phyloP scores from a whole-genome alignment of 2,329 filamentous ascomycete species.

The Exserohilum turcica region DNA sequence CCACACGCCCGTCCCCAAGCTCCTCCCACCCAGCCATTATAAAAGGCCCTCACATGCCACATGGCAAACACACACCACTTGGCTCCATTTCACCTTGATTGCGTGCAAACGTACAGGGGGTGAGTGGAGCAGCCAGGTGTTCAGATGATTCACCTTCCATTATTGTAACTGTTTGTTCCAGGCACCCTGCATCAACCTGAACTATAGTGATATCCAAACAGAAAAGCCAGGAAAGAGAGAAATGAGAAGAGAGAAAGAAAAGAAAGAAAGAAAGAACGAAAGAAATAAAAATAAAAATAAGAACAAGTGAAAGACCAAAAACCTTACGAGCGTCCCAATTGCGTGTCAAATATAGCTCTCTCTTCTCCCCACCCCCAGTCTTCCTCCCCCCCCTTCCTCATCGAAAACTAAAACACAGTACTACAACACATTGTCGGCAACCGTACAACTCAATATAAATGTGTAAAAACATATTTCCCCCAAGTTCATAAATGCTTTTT shows the following conservation, averaged over 20 bases:
- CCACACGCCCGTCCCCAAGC: too few species aligned
- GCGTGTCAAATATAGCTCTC: conserved; percentile 11
- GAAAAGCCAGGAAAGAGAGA: conserved; percentile 1
- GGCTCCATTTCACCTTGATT: not conserved
- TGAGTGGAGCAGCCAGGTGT: conserved; percentile 1
- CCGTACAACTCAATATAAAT: conserved; percentile 6
- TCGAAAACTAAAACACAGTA: conserved; percentile 2
- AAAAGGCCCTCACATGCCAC: not conserved
- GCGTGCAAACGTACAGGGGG: not conserved
- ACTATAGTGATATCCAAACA: conserved; percentile 8
- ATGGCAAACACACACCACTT: not conserved
- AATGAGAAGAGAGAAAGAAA: too few species aligned
- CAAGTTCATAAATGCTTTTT: conserved; percentile 45
- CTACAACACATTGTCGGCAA: conserved; percentile 2
- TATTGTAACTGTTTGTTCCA: conserved; percentile 10
- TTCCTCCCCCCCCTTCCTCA: not conserved
- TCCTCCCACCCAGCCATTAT: too few species aligned
- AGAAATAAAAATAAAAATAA: not conserved
- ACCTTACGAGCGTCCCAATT: conserved; percentile 4
- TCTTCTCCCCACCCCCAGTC: not conserved
- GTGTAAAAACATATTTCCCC: conserved; percentile 24
- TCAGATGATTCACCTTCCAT: conserved; percentile 12
- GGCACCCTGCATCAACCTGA: conserved; percentile 6
- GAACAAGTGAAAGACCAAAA: not conserved
- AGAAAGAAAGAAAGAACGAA: not conserved